phyloP scores from a whole-genome alignment of 2,329 filamentous ascomycete species.

The Sporothrix pseudoabietina region DNA sequence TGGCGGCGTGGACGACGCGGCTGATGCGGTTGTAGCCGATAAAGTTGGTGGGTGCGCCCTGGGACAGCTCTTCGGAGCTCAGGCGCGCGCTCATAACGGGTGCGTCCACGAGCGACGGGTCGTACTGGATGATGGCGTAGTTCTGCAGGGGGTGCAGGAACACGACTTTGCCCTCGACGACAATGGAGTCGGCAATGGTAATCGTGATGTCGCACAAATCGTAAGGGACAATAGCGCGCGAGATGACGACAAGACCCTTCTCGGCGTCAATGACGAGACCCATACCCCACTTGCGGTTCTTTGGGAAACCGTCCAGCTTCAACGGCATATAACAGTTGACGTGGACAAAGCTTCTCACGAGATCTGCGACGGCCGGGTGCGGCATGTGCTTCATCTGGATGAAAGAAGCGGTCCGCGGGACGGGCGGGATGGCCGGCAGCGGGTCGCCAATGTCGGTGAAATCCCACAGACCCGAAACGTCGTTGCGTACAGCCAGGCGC shows the following conservation, averaged over 20 bases:
- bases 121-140: constrained; percentile 93
- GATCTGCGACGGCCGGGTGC: constrained; percentile 85
- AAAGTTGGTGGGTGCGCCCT: constrained; percentile 93
- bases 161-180: constrained; percentile 89
- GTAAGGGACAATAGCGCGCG: constrained; percentile 90
- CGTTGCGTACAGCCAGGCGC: constrained; percentile 88
- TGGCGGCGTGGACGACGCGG: constrained; percentile 89
- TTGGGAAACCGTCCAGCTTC: constrained; percentile 96
- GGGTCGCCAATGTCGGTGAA: constrained; percentile 83
- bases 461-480: constrained; percentile 89
- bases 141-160: constrained; percentile 97
- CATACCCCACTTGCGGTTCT: constrained; percentile 91
- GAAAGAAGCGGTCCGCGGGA: constrained; percentile 80
- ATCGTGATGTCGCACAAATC: constrained; percentile 95
- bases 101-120: constrained; percentile 88
- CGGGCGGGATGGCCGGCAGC: constrained; percentile 70
- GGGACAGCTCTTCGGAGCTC: constrained; percentile 78
- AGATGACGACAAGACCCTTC: constrained; percentile 92
- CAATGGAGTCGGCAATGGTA: constrained; percentile 94
- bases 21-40: constrained; percentile 98
- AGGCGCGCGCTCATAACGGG: constrained; percentile 88
- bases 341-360: constrained; percentile 92
- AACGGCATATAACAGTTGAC: constrained; percentile 91
- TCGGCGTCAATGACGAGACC: constrained; percentile 96
- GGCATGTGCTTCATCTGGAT: constrained; percentile 88